Evolutionary conservation across 2,329 filamentous ascomycete genomes (phyloP), one percentile per base, ranked within the genome.

Genomic region (Sordariomycetes sp.): DNA sequence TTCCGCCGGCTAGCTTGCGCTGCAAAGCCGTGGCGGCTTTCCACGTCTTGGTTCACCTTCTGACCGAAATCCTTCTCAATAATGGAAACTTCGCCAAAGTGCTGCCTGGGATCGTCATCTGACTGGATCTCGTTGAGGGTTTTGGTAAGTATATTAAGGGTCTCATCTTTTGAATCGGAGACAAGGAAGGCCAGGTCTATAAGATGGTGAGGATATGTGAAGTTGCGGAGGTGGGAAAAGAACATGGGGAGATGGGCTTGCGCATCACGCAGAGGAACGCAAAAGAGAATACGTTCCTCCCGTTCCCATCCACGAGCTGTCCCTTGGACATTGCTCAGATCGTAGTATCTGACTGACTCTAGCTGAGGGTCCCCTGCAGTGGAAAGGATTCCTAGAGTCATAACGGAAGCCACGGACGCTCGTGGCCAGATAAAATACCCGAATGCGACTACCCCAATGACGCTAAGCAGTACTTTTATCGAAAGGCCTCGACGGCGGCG

Each of bases 1-100:
- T 99, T 99, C 70, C 94, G 84, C 65, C 94, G 81, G 63, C 86
- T 88, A 25, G 94, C 94, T 72, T 99, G 94, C 1, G 94, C 94
- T 34, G 92, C 94, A 67, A 99, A 99, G 25, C 94, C 95, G 70
- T 99, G 94, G 63, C 94, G 86, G 68, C 90, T 96, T 74, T 99
- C 94, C 28, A 97, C 90, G 72, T 99, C 92, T 72, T 99, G 94
- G 62, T 95, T 89, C 60, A 99, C 94, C 69, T 92, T 92, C 69
- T 99, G 94, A 2, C 94, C 94, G 74, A 99, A 99, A 70, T 99
- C 92, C 74, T 99, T 99, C 73, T 97, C 90, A 62, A 99, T 91
- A 60, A 99, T 94, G 0, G 90, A 96, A 59, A 99, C 94, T 73
- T 99, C 94, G 60, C 94, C 94, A 67, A 91, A 99, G 17, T 87